A percentile compares a stretch with the other conserved stretches of the same genome.
These are phyloP conservation scores for Phytophthora crassamura DNA, from an alignment of 352 stramenopile species.

Conservation along the genomic window DNA sequence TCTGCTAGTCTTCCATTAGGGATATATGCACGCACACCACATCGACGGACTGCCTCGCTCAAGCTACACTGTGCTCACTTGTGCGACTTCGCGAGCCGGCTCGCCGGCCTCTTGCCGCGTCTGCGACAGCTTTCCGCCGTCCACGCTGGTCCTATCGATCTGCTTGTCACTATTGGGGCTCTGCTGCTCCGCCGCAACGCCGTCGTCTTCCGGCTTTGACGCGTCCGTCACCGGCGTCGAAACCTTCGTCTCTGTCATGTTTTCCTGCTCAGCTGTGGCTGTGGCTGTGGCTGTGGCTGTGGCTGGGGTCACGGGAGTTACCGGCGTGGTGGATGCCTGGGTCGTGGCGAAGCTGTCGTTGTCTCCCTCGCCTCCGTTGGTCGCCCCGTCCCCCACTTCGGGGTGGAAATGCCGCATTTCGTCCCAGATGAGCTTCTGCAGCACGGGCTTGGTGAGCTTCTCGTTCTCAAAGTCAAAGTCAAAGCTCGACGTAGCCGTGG, in stretches of 20 bases:
- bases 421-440: slow-evolving; percentile 88
- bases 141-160: slow-evolving; percentile 31
- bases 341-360: slow-evolving; percentile 34
- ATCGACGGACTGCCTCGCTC: slow-evolving; percentile 15
- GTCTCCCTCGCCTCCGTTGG: slow-evolving; percentile 12
- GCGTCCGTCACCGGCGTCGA: slow-evolving; percentile 20
- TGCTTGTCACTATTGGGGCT: slow-evolving; percentile 28
- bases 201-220: slow-evolving; percentile 28
- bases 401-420: slow-evolving; percentile 87
- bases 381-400: slow-evolving; percentile 47
- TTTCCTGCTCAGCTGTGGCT: too few species aligned
- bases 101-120: slow-evolving; percentile 55
- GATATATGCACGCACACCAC: slow-evolving; percentile 31
- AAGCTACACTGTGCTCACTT: slow-evolving; percentile 7
- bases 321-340: slow-evolving; percentile 38
- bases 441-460: slow-evolving; percentile 81
- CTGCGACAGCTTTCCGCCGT: slow-evolving; percentile 23
- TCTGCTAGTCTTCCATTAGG: slow-evolving; percentile 26
- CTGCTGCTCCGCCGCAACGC: slow-evolving; percentile 3
- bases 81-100: slow-evolving; percentile 52
- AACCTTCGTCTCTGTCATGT: slow-evolving; percentile 9
- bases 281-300: too few species aligned
- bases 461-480: slow-evolving; percentile 91
- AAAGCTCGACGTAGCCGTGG: slow-evolving; percentile 66
- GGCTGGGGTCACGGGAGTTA: slow-evolving; percentile 41